Percentiles rank a stretch among this genome's conserved stretches.
phyloP scores from a whole-genome alignment of 176 grass and related monocot species.

The Musa acuminata region DNA sequence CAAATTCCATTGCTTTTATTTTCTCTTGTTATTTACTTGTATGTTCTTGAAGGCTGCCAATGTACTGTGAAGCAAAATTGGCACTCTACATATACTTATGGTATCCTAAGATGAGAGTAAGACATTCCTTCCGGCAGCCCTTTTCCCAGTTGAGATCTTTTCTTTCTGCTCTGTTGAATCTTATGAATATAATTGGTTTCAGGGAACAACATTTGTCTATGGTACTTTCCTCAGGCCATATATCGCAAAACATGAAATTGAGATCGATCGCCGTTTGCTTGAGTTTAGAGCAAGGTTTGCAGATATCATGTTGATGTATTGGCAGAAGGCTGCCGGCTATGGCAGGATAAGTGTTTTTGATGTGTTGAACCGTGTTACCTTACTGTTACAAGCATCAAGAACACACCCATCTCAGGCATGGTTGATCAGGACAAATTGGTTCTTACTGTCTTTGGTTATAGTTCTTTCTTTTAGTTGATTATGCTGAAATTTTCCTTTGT shows the following conservation, averaged over 20 bases:
- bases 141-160: not conserved
- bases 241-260: slow-evolving; percentile 45
- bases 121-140: not conserved
- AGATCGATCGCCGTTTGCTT: slow-evolving; percentile 42
- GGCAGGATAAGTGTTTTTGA: slow-evolving; percentile 27
- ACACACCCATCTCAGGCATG: slow-evolving; percentile 17
- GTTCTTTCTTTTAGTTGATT: not conserved
- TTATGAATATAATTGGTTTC: not conserved
- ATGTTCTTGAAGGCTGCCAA: slow-evolving; percentile 44
- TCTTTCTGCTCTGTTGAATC: not conserved
- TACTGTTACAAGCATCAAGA: slow-evolving; percentile 16
- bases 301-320: slow-evolving; percentile 29
- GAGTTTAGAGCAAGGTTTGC: slow-evolving; percentile 35
- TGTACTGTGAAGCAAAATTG: slow-evolving; percentile 62
- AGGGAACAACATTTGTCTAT: slow-evolving; percentile 56
- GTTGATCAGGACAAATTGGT: not conserved
- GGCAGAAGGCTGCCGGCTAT: slow-evolving; percentile 18
- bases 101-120: slow-evolving; percentile 47
- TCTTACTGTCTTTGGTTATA: not conserved
- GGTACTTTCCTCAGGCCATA: slow-evolving; percentile 32
- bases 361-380: slow-evolving; percentile 16
- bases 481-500: not conserved
- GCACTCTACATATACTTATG: slow-evolving; percentile 54
- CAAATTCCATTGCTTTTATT: too few species aligned
- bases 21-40: not conserved